Conservation (phyloP, 306 rosid genomes). For the Potentilla sterilis region DNA sequence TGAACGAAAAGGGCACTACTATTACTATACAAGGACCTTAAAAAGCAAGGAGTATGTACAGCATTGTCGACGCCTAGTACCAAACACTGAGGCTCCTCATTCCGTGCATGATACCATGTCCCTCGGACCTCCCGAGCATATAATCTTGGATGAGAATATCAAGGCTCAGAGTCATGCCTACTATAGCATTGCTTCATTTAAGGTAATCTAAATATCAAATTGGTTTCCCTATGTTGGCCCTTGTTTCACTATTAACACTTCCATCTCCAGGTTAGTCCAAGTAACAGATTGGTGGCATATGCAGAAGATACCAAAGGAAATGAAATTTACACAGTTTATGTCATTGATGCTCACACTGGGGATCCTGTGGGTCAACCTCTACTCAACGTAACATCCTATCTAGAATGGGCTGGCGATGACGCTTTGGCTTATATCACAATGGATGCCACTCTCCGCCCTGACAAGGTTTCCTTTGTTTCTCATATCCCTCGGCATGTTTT, state of each 20-base stretch:
- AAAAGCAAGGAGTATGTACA: constrained; percentile 79
- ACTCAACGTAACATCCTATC: constrained; percentile 44
- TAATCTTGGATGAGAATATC: constrained; percentile 81
- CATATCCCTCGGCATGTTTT: not conserved
- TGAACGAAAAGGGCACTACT: constrained; percentile 59
- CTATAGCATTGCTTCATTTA: constrained; percentile 53
- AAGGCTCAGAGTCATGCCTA: constrained; percentile 58
- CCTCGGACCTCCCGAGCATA: constrained; percentile 66
- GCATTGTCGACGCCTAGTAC: constrained; percentile 59
- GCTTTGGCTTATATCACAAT: constrained; percentile 73
- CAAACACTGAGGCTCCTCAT: constrained; percentile 38
- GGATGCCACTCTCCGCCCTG: constrained; percentile 85
- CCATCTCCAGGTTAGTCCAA: constrained; percentile 70
- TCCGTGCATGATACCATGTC: constrained; percentile 71
- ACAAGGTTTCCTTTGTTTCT: constrained; percentile 54
- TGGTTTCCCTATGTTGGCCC: not conserved
- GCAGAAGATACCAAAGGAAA: constrained; percentile 90
- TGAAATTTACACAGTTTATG: constrained; percentile 74
- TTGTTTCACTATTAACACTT: not conserved
- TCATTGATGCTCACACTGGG: constrained; percentile 72
- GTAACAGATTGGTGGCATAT: constrained; percentile 74
- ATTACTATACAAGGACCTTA: constrained; percentile 63
- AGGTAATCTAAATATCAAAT: constrained; percentile 31
- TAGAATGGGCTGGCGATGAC: constrained; percentile 73
- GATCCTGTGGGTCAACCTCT: constrained; percentile 61